Percentiles rank a stretch among this genome's conserved stretches.
These are phyloP conservation scores for Colletotrichum echinochloae DNA, from an alignment of 2,329 filamentous ascomycete genomes.

Conservation along the genomic window DNA sequence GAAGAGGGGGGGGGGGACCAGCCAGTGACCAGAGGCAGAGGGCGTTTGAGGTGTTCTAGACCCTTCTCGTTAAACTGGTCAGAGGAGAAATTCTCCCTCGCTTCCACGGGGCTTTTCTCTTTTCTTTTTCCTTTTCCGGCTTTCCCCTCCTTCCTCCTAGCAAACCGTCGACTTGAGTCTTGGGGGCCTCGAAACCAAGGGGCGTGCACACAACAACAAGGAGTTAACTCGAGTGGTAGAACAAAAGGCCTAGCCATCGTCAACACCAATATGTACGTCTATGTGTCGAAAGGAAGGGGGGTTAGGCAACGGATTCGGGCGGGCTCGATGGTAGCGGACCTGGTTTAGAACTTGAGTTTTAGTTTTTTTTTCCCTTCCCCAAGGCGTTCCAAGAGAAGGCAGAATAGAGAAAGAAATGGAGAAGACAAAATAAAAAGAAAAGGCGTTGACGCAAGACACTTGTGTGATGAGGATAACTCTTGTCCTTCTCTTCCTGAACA, in stretches of 20 bases:
- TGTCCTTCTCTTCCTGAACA: background rate
- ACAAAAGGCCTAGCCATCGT: background rate
- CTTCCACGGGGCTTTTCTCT: background rate
- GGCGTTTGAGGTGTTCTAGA: background rate
- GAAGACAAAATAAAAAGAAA: background rate
- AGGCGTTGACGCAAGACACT: background rate
- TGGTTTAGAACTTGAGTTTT: background rate
- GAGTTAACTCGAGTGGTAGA: background rate
- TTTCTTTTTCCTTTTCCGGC: background rate
- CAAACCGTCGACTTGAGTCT: background rate
- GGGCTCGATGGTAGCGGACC: background rate
- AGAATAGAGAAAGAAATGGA: background rate
- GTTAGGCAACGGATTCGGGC: background rate
- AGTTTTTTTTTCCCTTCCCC: no score
- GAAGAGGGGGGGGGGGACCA: background rate
- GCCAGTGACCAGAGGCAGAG: background rate
- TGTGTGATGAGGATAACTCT: background rate
- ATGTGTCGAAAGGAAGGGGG: background rate
- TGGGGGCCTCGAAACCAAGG: background rate
- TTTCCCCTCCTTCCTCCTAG: background rate
- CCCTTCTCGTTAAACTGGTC: background rate
- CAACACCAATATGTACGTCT: background rate
- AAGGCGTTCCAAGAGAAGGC: background rate
- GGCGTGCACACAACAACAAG: background rate
- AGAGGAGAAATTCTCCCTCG: constrained; percentile 20